phyloP scores from a whole-genome alignment of 2,329 filamentous ascomycete genomes.

The Botrytis tulipae region DNA sequence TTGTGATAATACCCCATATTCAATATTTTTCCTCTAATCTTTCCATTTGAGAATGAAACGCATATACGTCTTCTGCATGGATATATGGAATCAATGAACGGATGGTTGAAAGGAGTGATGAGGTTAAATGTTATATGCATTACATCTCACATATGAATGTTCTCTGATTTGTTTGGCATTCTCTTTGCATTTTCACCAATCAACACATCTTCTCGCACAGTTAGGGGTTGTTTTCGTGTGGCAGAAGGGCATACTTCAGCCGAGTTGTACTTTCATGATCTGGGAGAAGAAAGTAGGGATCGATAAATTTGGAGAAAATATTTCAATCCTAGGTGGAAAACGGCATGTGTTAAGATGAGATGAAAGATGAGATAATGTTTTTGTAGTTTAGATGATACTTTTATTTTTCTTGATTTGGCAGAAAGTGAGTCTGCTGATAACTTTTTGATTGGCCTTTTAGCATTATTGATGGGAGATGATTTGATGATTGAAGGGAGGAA shows the following conservation, averaged over 20 bases:
- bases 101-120: background rate
- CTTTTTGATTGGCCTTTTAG: background rate
- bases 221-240: background rate
- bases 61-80: constrained; percentile 8
- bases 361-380: constrained; percentile 9
- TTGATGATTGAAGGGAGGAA: background rate
- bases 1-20: constrained; percentile 20
- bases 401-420: background rate
- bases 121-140: constrained; percentile 11
- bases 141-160: constrained; percentile 6
- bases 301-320: background rate
- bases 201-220: background rate
- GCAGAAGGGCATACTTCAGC: background rate
- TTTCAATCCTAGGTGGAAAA: background rate
- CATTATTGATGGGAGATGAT: background rate
- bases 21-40: constrained; percentile 9
- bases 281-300: background rate
- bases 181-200: background rate
- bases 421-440: background rate
- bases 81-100: background rate
- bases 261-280: background rate
- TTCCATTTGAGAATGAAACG: constrained; percentile 1
- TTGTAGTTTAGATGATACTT: constrained; percentile 16
- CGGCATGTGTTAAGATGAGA: background rate
- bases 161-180: background rate